A percentile compares a stretch with the other conserved stretches of the same genome.
Conservation (phyloP, 306 rosid genomes). For the Gleditsia sinensis region DNA sequence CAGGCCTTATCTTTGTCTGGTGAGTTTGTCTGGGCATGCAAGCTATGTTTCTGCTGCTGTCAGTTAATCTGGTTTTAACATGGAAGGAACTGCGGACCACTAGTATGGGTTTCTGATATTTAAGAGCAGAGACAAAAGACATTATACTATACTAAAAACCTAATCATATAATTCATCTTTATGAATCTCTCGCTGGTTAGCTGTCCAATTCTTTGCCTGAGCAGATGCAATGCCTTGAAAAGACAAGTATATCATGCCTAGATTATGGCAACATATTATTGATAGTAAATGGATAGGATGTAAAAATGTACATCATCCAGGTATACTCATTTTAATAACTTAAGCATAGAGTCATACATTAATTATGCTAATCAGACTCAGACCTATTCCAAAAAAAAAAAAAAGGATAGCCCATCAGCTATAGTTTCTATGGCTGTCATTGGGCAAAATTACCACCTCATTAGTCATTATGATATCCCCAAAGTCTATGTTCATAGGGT, state of each 20-base stretch:
- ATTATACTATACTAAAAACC: neutral
- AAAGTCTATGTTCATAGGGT: too few species aligned
- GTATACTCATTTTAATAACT: too few species aligned
- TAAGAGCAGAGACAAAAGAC: neutral
- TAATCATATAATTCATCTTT: neutral
- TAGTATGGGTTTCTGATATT: neutral
- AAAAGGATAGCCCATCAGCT: too few species aligned
- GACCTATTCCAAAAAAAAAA: too few species aligned
- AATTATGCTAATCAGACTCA: too few species aligned
- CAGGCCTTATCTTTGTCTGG: constrained; percentile 94
- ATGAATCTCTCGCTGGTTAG: neutral
- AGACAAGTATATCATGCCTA: neutral
- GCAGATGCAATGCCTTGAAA: neutral
- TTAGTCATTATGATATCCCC: too few species aligned
- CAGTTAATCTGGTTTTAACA: neutral
- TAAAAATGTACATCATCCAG: too few species aligned
- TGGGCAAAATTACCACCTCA: too few species aligned
- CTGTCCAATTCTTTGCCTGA: neutral
- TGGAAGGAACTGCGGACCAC: neutral
- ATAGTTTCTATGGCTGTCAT: too few species aligned
- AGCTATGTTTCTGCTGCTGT: neutral
- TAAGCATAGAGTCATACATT: too few species aligned
- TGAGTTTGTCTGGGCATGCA: constrained; percentile 40
- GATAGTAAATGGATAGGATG: too few species aligned
- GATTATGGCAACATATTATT: neutral